These are phyloP conservation scores for Corchorus capsularis DNA, from an alignment of 345 rosid genomes.

Conservation along the genomic window DNA sequence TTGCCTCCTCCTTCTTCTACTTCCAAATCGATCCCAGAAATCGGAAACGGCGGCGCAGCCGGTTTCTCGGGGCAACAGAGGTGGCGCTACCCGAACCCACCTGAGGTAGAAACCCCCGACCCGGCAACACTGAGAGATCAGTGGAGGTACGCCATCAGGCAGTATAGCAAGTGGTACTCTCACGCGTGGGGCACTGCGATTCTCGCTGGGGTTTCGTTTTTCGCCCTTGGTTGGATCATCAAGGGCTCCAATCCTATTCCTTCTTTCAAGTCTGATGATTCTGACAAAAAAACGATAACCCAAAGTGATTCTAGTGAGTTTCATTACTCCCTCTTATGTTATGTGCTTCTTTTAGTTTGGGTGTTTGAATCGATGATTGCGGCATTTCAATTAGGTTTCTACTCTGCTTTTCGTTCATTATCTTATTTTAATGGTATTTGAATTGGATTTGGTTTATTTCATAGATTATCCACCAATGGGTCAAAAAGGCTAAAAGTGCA, in stretches of 20 bases:
- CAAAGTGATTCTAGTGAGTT: conserved; percentile 31
- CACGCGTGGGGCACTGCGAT: conserved; percentile 96
- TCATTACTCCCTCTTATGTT: neutral
- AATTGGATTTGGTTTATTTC: neutral
- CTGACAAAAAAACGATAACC: conserved; percentile 11
- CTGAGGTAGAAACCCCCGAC: conserved; percentile 67
- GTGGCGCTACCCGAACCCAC: conserved; percentile 56
- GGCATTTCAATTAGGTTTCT: neutral
- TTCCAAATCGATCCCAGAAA: conserved; percentile 31
- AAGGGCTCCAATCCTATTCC: conserved; percentile 91
- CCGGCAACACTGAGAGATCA: conserved; percentile 78
- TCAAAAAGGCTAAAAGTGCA: neutral
- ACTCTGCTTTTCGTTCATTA: neutral
- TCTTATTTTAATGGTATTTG: neutral
- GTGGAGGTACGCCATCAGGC: conserved; percentile 76
- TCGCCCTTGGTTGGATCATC: conserved; percentile 82
- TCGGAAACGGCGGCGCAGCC: conserved; percentile 23
- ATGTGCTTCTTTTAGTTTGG: neutral
- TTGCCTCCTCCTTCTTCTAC: conserved; percentile 14
- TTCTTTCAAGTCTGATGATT: conserved; percentile 42
- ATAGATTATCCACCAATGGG: neutral
- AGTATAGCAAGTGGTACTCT: conserved; percentile 80
- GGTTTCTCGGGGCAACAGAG: conserved; percentile 41
- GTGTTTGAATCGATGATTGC: conserved; percentile 9
- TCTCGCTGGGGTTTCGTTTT: conserved; percentile 79